A percentile compares a stretch with the other conserved stretches of the same genome.
These are phyloP conservation scores for Zelopaecilomyces penicillatus DNA, from an alignment of 2,329 filamentous ascomycete species.

Conservation along the genomic window DNA sequence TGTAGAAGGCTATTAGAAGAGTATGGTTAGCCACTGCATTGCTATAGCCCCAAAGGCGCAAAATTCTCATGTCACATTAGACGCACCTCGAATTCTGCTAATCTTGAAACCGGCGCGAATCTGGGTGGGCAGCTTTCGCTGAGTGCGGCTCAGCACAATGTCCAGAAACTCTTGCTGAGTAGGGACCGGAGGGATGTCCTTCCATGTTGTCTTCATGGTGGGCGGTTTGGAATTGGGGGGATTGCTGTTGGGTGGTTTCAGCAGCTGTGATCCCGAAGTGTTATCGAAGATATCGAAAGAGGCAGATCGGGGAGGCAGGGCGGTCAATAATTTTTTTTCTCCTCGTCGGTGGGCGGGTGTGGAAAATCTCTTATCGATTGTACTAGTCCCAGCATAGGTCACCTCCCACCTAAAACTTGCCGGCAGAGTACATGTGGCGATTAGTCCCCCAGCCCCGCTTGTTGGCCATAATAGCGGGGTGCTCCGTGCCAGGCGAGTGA, in stretches of 20 bases:
- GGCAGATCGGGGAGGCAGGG: slow-evolving; percentile 16
- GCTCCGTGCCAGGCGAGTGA: no score
- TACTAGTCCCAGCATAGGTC: slow-evolving; percentile 8
- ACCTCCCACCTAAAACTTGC: slow-evolving; percentile 11
- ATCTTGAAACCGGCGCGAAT: slow-evolving; percentile 94
- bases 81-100: slow-evolving; percentile 66
- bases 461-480: no score
- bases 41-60: neutral
- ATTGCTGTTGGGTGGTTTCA: slow-evolving; percentile 1
- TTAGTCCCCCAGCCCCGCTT: no score
- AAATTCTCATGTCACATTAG: slow-evolving; percentile 1
- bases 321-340: slow-evolving; percentile 25
- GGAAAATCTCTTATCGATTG: slow-evolving; percentile 18
- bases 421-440: neutral
- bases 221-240: slow-evolving; percentile 18
- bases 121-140: slow-evolving; percentile 87
- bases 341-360: slow-evolving; percentile 14
- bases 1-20: slow-evolving; percentile 68
- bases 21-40: neutral
- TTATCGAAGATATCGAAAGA: slow-evolving; percentile 12
- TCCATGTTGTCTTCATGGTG: slow-evolving; percentile 57
- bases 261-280: slow-evolving; percentile 3
- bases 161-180: slow-evolving; percentile 94
- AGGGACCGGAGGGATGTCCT: slow-evolving; percentile 79
- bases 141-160: slow-evolving; percentile 89